Conservation (phyloP, 2,329 filamentous ascomycete genomes). For the Whalleya microplaca region DNA sequence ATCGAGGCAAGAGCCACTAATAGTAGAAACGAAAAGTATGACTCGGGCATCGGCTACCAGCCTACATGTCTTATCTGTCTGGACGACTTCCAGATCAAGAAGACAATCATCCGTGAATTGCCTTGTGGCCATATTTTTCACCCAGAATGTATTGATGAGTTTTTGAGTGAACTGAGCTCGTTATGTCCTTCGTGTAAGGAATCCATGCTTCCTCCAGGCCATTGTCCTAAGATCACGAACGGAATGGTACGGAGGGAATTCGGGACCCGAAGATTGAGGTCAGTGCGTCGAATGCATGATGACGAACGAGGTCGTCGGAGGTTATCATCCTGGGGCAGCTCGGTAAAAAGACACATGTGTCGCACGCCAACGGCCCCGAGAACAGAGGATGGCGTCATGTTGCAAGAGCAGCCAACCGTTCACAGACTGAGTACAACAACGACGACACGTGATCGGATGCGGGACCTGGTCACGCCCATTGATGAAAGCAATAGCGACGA, state of each 20-base stretch:
- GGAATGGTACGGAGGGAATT: slow-evolving; percentile 84
- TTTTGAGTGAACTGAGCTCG: slow-evolving; percentile 76
- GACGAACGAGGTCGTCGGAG: slow-evolving; percentile 31
- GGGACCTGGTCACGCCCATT: slow-evolving; percentile 33
- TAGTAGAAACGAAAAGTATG: slow-evolving; percentile 34
- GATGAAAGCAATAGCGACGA: slow-evolving; percentile 39
- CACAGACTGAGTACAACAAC: slow-evolving; percentile 9
- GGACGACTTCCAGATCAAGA: slow-evolving; percentile 72
- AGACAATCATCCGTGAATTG: slow-evolving; percentile 79
- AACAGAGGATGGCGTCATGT: slow-evolving; percentile 23
- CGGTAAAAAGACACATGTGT: slow-evolving; percentile 25
- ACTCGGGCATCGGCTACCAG: slow-evolving; percentile 66
- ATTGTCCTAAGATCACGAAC: slow-evolving; percentile 76
- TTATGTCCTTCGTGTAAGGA: slow-evolving; percentile 91
- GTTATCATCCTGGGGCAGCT: slow-evolving; percentile 27
- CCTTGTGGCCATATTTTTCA: slow-evolving; percentile 94
- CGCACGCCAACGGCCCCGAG: slow-evolving; percentile 20
- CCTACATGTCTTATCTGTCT: slow-evolving; percentile 89
- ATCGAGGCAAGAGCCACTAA: slow-evolving; percentile 22
- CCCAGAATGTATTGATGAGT: slow-evolving; percentile 86
- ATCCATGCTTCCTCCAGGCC: slow-evolving; percentile 72
- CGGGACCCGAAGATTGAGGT: slow-evolving; percentile 64
- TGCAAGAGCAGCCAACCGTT: slow-evolving; percentile 25
- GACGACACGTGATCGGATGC: slow-evolving; percentile 32
- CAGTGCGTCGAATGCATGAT: slow-evolving; percentile 48